These are phyloP conservation scores for Agastache rugosa DNA, from an alignment of 257 asterid genomes.

Conservation along the genomic window DNA sequence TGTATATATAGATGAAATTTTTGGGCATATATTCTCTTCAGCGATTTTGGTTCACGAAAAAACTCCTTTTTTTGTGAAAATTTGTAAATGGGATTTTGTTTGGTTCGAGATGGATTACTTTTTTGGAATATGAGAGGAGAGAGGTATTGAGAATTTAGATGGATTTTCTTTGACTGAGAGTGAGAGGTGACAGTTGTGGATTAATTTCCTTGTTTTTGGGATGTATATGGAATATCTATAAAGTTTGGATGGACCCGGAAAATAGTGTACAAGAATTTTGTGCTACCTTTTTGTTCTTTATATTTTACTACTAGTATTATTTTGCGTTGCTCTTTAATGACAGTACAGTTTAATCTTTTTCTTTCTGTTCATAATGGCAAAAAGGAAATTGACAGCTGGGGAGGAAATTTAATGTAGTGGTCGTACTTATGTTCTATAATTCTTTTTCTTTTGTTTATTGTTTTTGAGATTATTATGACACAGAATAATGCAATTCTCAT, in stretches of 20 bases:
- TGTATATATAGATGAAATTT: neutral
- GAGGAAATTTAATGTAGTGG: too few relatives aligned
- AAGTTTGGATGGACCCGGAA: slow-evolving; percentile 9
- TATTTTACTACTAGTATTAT: too few relatives aligned
- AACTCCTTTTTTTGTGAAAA: slow-evolving; percentile 19
- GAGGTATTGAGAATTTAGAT: neutral
- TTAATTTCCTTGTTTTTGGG: slow-evolving; percentile 18
- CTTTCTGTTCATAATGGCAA: neutral
- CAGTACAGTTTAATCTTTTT: neutral
- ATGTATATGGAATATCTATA: slow-evolving; percentile 29
- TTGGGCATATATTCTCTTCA: slow-evolving; percentile 16
- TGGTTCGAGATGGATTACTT: slow-evolving; percentile 20
- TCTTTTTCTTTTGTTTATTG: too few relatives aligned
- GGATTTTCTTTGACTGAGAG: neutral
- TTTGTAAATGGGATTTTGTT: slow-evolving; percentile 40
- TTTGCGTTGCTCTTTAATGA: neutral
- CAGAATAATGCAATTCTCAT: too few relatives aligned
- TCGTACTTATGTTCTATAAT: neutral
- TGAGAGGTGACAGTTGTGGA: slow-evolving; percentile 15
- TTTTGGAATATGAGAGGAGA: neutral
- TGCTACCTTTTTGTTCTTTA: neutral
- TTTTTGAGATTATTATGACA: too few relatives aligned
- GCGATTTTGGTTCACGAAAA: slow-evolving; percentile 14
- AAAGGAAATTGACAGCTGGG: neutral
- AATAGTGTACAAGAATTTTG: slow-evolving; percentile 21